These are phyloP conservation scores for Coemansia umbellata DNA, from an alignment of 192 early-diverging fungal genomes.

Conservation along the genomic window DNA sequence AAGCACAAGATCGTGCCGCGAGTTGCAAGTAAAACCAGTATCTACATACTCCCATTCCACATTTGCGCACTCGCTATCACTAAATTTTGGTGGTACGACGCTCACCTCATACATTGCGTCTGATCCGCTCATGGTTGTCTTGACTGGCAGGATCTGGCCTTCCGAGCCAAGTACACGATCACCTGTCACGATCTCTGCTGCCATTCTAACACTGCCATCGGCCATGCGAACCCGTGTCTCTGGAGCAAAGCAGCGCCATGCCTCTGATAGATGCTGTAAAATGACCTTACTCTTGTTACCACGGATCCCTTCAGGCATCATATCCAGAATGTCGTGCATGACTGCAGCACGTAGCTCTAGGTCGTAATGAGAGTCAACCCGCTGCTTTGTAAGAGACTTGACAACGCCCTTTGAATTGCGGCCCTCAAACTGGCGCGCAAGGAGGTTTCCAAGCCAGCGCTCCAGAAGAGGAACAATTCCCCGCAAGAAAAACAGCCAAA, in stretches of 20 bases:
- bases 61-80: background rate
- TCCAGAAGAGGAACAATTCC: constrained; percentile 96
- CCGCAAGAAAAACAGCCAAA: constrained; percentile 99
- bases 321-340: constrained; percentile 98
- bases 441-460: constrained; percentile 97
- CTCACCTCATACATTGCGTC: constrained; percentile 25
- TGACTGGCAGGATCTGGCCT: constrained; percentile 19
- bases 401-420: constrained; percentile 95
- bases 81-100: constrained; percentile 1
- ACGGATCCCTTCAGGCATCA: constrained; percentile 99
- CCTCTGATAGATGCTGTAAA: constrained; percentile 93
- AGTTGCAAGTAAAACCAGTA: constrained; percentile 29
- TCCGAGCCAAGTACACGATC: constrained; percentile 17
- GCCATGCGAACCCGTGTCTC: constrained; percentile 24
- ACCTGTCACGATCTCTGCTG: constrained; percentile 12
- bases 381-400: constrained; percentile 98
- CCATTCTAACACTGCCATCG: constrained; percentile 17
- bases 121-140: constrained; percentile 9
- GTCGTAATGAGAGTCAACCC: constrained; percentile 98
- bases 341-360: constrained; percentile 97
- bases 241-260: constrained; percentile 72
- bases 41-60: background rate
- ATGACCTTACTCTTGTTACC: constrained; percentile 94
- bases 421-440: constrained; percentile 99
- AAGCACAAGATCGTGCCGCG: constrained; percentile 25